A percentile compares a stretch with the other conserved stretches of the same genome.
These are phyloP conservation scores for Nigrograna mackinnonii DNA, from an alignment of 2,329 filamentous ascomycete genomes.

Conservation along the genomic window DNA sequence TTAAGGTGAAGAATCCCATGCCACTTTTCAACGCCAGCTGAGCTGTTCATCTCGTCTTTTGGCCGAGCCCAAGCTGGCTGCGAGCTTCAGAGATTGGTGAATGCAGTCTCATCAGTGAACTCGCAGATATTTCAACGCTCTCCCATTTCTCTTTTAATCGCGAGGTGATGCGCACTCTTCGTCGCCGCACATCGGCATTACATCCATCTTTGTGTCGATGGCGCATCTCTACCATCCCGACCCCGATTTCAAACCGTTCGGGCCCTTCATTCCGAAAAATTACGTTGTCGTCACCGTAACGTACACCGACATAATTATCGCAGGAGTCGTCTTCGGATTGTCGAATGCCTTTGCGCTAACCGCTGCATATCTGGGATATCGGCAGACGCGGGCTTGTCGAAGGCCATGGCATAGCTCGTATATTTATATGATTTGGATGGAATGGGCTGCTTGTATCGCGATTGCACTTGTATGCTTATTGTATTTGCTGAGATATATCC, in stretches of 20 bases:
- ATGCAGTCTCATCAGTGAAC: too few relatives aligned
- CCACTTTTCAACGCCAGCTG: too few relatives aligned
- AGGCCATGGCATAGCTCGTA: constrained; percentile 43
- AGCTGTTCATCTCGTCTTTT: too few relatives aligned
- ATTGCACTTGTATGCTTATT: constrained; percentile 47
- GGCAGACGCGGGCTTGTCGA: constrained; percentile 28
- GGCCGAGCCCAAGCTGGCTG: too few relatives aligned
- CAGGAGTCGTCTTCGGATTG: constrained; percentile 20
- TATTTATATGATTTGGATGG: constrained; percentile 54
- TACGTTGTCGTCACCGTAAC: constrained; percentile 22
- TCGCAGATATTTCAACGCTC: too few relatives aligned
- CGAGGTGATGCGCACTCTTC: too few relatives aligned
- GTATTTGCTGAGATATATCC: constrained; percentile 36
- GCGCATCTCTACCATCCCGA: constrained; percentile 6
- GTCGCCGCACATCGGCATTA: too few relatives aligned
- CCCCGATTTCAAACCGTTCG: constrained; percentile 23
- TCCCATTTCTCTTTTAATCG: too few relatives aligned
- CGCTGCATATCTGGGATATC: constrained; percentile 33
- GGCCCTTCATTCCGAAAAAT: constrained; percentile 24
- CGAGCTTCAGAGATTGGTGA: too few relatives aligned
- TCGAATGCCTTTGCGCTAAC: constrained; percentile 20
- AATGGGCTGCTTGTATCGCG: constrained; percentile 46
- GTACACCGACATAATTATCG: constrained; percentile 19
- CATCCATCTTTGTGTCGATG: background rate
- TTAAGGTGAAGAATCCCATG: too few relatives aligned